Evolutionary conservation across 257 asterid genomes (phyloP).

Genomic region (Petunia axillaris): DNA sequence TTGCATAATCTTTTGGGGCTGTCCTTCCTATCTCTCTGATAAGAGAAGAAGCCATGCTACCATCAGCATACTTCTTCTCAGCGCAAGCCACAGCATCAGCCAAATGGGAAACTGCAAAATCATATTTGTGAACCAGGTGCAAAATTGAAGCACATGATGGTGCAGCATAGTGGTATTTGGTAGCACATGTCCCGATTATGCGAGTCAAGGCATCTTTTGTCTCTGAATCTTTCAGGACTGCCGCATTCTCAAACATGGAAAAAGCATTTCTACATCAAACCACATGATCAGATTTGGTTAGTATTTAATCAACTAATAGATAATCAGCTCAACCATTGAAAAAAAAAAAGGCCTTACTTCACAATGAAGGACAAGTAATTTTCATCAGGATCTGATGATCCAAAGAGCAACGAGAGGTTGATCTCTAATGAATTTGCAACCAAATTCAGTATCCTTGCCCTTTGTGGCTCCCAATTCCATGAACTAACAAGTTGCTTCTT

Average conservation of each 20-base stretch:
- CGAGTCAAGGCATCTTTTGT: conserved; percentile 83
- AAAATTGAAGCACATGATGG: conserved; percentile 91
- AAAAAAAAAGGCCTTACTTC: conserved; percentile 55
- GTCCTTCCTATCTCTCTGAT: conserved; percentile 88
- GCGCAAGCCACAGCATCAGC: conserved; percentile 90
- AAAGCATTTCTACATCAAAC: conserved; percentile 70
- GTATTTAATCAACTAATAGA: conserved; percentile 4
- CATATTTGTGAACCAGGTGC: conserved; percentile 87
- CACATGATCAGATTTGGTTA: not conserved
- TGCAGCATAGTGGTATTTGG: conserved; percentile 74
- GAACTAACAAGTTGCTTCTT: conserved; percentile 65
- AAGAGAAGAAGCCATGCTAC: conserved; percentile 78
- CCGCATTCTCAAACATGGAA: conserved; percentile 70
- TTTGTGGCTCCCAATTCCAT: conserved; percentile 90
- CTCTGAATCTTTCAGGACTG: conserved; percentile 72
- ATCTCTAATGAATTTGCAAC: conserved; percentile 89
- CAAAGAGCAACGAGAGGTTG: conserved; percentile 83
- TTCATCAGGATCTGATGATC: conserved; percentile 88
- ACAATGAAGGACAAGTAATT: conserved; percentile 83
- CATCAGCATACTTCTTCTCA: conserved; percentile 79
- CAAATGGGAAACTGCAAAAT: conserved; percentile 74
- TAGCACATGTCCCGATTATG: conserved; percentile 87
- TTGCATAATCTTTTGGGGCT: conserved; percentile 80
- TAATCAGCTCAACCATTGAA: not conserved
- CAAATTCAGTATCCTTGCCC: conserved; percentile 72